Conservation (phyloP, 768 basidiomycete species). For the Lactarius sanguifluus region DNA sequence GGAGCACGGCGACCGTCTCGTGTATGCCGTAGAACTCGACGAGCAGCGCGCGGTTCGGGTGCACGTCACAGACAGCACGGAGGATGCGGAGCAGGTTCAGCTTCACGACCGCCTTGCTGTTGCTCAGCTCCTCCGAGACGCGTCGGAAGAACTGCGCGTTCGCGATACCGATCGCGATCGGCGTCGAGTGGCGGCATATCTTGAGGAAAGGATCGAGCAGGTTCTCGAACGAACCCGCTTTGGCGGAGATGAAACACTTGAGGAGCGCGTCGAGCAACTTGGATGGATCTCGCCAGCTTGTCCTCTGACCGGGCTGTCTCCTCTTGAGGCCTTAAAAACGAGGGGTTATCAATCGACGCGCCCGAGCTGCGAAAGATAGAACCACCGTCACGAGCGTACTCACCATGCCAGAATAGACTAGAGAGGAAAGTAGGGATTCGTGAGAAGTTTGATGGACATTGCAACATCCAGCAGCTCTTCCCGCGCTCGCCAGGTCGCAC, state of each 20-base stretch:
- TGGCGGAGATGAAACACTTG: conserved; percentile 77
- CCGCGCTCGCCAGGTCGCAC: conserved; percentile 93
- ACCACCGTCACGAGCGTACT: conserved; percentile 29
- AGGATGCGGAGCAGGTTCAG: conserved; percentile 86
- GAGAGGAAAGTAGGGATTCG: conserved; percentile 87
- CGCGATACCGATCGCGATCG: conserved; percentile 73
- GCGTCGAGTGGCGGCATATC: conserved; percentile 77
- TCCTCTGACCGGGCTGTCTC: conserved; percentile 94
- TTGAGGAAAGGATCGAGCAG: conserved; percentile 87
- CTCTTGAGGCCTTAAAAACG: conserved; percentile 74
- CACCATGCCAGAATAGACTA: conserved; percentile 91
- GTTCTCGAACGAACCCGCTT: conserved; percentile 89
- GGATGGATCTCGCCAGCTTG: conserved; percentile 62
- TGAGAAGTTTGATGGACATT: conserved; percentile 74
- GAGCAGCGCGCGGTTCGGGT: conserved; percentile 78
- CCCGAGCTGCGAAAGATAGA: background rate
- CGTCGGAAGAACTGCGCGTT: conserved; percentile 85
- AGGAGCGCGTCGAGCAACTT: conserved; percentile 68
- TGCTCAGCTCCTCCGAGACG: conserved; percentile 75
- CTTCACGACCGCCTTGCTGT: conserved; percentile 84
- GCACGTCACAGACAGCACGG: conserved; percentile 82
- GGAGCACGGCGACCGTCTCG: conserved; percentile 76
- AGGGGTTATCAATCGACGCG: background rate
- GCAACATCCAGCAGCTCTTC: conserved; percentile 75
- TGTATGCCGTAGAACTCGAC: conserved; percentile 81